Base-by-base conservation (phyloP, 208 protist species). In the Angomonas deanei region DNA sequence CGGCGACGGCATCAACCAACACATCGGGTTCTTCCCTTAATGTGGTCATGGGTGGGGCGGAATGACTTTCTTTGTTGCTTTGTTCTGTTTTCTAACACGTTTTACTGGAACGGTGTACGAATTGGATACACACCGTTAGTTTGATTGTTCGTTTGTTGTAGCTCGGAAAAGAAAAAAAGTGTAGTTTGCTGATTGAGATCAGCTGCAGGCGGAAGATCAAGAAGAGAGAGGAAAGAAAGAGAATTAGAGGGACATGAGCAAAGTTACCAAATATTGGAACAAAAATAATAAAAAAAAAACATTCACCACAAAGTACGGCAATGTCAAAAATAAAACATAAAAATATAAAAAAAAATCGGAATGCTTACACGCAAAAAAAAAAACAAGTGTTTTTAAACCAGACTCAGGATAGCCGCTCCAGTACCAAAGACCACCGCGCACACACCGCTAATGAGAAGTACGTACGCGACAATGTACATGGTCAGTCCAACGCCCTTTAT, bases 401-500 rank as follows among this genome's bases (percentile, higher is more conserved):
- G 21, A 8, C 24, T 32, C 27, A 46, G 53, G 21, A 42, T 53
- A 46, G 33, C 61, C 24, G 66, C 63, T 21, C 38, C 64, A 28
- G 72, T 82, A 38, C 76, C 71, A 33, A 74, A 82, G 8, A 75
- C 57, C 2, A 76, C 64, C 0, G 57, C 74, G 31, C 80, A 59
- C 19, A 78, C 68, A 31, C 79, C 79, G 15, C 59, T 64, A 39
- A 90, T 47, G 13, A 86, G 57, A 30, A 76, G 63, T 13, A 82
- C 53, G 54, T 86, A 74, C 15, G 83, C 82, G 23, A 66, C 67
- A 26, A 64, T 30, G 59, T 76, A 84, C 31, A 72, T 63, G n/a
- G 82, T 39, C 50, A 49, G 73, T 10, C 73, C 77, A 2, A 74
- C 61, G n/a, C 50, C 57, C 26, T 21, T 24, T 15, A 82, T 21